Conservation (phyloP, 1,284 basidiomycete genomes). For the Ganoderma meredithae region DNA sequence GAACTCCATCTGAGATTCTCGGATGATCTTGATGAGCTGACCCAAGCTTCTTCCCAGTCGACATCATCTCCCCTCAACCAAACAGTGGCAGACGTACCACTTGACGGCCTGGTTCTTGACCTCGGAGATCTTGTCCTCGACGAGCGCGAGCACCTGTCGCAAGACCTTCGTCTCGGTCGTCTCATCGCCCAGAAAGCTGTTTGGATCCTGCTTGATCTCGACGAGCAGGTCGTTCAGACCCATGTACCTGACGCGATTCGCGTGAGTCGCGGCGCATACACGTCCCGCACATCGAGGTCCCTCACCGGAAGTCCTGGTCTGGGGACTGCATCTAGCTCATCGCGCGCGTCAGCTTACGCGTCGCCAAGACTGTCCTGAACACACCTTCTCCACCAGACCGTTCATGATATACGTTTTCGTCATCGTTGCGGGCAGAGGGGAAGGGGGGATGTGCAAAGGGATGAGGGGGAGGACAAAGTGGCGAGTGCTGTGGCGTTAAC, state of each 20-base stretch:
- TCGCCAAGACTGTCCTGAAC: neutral
- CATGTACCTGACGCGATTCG: constrained; percentile 77
- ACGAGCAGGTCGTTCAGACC: constrained; percentile 91
- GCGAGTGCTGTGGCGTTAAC: constrained; percentile 28
- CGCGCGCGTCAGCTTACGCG: constrained; percentile 29
- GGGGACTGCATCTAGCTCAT: constrained; percentile 78
- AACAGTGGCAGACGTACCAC: constrained; percentile 65
- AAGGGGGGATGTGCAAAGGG: constrained; percentile 11
- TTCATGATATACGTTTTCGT: constrained; percentile 85
- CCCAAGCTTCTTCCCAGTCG: constrained; percentile 65
- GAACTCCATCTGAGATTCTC: constrained; percentile 82
- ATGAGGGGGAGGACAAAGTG: constrained; percentile 22
- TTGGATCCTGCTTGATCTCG: constrained; percentile 80
- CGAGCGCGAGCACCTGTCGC: constrained; percentile 80
- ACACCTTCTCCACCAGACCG: constrained; percentile 79
- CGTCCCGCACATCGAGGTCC: constrained; percentile 28
- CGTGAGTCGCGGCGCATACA: constrained; percentile 25
- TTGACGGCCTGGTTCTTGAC: constrained; percentile 98
- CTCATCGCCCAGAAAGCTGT: constrained; percentile 82
- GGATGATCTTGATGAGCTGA: constrained; percentile 86
- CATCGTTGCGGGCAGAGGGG: constrained; percentile 54
- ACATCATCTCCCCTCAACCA: neutral
- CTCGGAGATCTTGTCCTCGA: constrained; percentile 95
- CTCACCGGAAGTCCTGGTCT: constrained; percentile 84
- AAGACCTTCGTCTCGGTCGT: constrained; percentile 82